Base-by-base conservation (phyloP, 345 rosid species). In the Gynandropsis gynandra region DNA sequence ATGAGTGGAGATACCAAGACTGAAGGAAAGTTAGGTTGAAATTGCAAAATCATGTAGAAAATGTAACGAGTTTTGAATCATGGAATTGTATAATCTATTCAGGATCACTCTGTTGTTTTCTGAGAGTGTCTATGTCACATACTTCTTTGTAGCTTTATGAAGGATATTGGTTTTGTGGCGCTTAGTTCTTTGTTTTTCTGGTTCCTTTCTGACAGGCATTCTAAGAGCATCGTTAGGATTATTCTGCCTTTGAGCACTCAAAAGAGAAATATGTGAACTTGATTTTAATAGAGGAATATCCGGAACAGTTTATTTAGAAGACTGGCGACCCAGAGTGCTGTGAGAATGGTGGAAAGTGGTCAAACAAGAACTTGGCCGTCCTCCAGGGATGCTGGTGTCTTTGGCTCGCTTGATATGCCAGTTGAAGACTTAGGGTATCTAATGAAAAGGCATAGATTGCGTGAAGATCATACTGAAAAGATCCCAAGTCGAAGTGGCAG, bases 401-500 rank as follows among this genome's bases (percentile, higher is more conserved):
- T 78, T 71, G 77, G 81, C 64, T 68, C 89, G 13, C 76, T 76
- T 0, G 71, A 67, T 71, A 69, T 78, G 79, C 86, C 76, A 11
- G 76, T 80, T 24, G 95, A 89, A 55, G 89, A 83, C 65, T 68
- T 83, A 76, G 80, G 88, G 8, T 58, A 81, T 53, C 80, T 86
- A 62, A 59, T 83, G 64, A 75, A 82, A 50, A 85, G 75, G 61
- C 79, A 81, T 60, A 76, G 74, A 54, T 61, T 76, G 41, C 76
- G 53, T 46, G 76, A 74, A 41, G 86, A 71, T 44, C 68, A 71
- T 16, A 52, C 63, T 10, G 78, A 75, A 2, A 58, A 40, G 4
- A 39, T 73, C 56, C 94, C 94, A 17, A 83, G 74, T 81, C 76
- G 95, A 68, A 89, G 97, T 59, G 95, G 94, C 12, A 89, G 97